Conservation (phyloP, 1,139 yeast genomes). For the Hemisphaericaspora xylofermentans region DNA sequence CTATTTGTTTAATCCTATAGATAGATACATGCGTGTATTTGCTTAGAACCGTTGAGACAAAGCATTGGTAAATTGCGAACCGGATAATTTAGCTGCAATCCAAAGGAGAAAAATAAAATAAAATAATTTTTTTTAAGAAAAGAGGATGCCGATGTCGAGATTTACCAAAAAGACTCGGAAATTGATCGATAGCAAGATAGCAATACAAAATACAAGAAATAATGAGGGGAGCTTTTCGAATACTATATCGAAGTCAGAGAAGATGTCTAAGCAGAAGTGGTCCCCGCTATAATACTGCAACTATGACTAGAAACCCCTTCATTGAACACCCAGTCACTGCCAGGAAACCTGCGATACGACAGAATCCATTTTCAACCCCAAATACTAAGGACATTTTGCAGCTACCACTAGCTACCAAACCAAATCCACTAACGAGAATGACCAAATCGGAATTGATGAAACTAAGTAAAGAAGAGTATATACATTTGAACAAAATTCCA, state of each 20-base stretch:
- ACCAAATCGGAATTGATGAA: slow-evolving; percentile 23
- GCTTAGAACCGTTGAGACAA: too few relatives aligned
- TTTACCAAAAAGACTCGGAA: too few relatives aligned
- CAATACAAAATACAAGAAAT: background rate
- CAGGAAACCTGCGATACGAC: slow-evolving; percentile 7
- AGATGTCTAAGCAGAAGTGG: background rate
- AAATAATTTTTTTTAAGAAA: background rate
- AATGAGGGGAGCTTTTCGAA: background rate
- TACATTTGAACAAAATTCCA: slow-evolving; percentile 28
- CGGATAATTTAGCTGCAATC: background rate
- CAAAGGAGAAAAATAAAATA: background rate
- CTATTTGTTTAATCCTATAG: too few relatives aligned
- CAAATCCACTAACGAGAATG: slow-evolving; percentile 37
- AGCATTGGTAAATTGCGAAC: too few relatives aligned
- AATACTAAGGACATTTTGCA: slow-evolving; percentile 1
- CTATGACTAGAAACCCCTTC: background rate
- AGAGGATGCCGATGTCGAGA: background rate
- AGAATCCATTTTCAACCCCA: slow-evolving; percentile 8
- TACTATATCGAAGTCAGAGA: background rate
- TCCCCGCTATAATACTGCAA: background rate
- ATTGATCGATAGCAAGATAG: too few relatives aligned
- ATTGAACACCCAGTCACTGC: background rate
- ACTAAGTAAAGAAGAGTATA: slow-evolving; percentile 23
- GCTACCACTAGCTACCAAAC: slow-evolving; percentile 23
- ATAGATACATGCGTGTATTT: too few relatives aligned